Percentiles rank a stretch among this genome's conserved stretches.
Conservation (phyloP, 169 alveolate species). For the Plasmodium ovale region DNA sequence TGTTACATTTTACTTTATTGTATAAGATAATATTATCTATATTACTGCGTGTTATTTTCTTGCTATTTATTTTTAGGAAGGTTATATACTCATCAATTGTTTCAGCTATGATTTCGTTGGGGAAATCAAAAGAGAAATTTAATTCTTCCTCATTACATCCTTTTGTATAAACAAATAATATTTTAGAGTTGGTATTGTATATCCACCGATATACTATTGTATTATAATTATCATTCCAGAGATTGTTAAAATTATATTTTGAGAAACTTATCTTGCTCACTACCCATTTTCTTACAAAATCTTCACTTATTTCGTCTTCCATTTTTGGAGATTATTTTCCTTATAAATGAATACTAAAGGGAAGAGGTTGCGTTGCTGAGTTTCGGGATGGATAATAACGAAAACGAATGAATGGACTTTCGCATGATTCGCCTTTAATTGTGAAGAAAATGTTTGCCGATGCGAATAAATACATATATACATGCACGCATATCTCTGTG, state of each 20-base stretch:
- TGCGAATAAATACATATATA: too few species aligned
- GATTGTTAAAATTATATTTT: conserved; percentile 19
- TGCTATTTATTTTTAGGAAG: conserved; percentile 37
- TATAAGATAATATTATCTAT: conserved; percentile 48
- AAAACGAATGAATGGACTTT: too few species aligned
- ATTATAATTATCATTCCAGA: conserved; percentile 67
- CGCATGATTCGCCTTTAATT: too few species aligned
- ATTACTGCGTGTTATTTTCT: conserved; percentile 62
- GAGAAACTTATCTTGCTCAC: conserved; percentile 58
- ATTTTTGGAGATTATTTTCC: not conserved
- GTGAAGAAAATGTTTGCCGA: too few species aligned
- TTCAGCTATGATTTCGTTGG: conserved; percentile 63
- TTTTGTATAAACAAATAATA: conserved; percentile 48
- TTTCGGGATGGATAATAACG: not conserved
- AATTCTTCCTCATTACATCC: conserved; percentile 15
- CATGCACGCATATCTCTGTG: too few species aligned
- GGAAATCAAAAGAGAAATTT: conserved; percentile 51
- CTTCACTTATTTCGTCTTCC: conserved; percentile 44
- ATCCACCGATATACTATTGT: conserved; percentile 41
- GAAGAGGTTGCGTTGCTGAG: not conserved
- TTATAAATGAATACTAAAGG: not conserved
- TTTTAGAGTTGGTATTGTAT: conserved; percentile 12
- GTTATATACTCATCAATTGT: conserved; percentile 55
- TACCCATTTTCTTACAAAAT: conserved; percentile 52
- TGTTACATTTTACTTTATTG: conserved; percentile 53